A percentile compares a stretch with the other conserved stretches of the same genome.
phyloP scores from a whole-genome alignment of 768 basidiomycete genomes.

The Mycena vitilis region DNA sequence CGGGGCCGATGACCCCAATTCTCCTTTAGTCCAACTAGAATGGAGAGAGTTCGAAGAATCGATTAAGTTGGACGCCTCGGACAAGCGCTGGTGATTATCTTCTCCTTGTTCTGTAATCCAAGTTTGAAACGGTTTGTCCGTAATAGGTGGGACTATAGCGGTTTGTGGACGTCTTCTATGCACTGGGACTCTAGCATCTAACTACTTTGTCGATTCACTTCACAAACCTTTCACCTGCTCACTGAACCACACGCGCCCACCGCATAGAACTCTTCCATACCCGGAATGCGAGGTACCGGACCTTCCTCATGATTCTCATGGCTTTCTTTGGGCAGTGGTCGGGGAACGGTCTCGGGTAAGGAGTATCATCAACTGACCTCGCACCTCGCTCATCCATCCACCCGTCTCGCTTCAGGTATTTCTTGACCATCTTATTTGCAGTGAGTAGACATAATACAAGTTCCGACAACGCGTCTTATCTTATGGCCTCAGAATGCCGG shows the following conservation, averaged over 20 bases:
- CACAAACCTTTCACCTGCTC: too few species aligned
- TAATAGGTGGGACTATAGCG: constrained; percentile 51
- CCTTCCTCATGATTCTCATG: constrained; percentile 52
- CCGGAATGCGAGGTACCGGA: constrained; percentile 46
- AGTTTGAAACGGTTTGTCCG: neutral
- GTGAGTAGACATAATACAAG: neutral
- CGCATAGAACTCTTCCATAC: constrained; percentile 43
- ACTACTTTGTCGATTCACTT: too few species aligned
- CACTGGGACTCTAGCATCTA: too few species aligned
- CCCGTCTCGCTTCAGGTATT: constrained; percentile 32
- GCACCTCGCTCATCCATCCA: neutral
- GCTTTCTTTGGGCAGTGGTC: constrained; percentile 49
- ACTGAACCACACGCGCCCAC: too few species aligned
- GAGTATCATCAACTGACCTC: neutral
- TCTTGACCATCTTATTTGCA: constrained; percentile 40
- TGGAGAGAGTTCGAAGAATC: constrained; percentile 52
- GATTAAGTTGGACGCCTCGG: constrained; percentile 50
- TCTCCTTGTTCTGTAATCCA: neutral
- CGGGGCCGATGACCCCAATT: constrained; percentile 49
- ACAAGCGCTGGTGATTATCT: constrained; percentile 54
- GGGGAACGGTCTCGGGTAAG: constrained; percentile 38
- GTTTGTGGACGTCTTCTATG: neutral
- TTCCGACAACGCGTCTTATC: neutral
- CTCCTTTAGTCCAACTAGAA: constrained; percentile 51
- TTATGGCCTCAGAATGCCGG: constrained; percentile 35